A percentile compares a stretch with the other conserved stretches of the same genome.
These are phyloP conservation scores for Fusarium incarnatum DNA, from an alignment of 2,329 filamentous ascomycete genomes.

Conservation along the genomic window DNA sequence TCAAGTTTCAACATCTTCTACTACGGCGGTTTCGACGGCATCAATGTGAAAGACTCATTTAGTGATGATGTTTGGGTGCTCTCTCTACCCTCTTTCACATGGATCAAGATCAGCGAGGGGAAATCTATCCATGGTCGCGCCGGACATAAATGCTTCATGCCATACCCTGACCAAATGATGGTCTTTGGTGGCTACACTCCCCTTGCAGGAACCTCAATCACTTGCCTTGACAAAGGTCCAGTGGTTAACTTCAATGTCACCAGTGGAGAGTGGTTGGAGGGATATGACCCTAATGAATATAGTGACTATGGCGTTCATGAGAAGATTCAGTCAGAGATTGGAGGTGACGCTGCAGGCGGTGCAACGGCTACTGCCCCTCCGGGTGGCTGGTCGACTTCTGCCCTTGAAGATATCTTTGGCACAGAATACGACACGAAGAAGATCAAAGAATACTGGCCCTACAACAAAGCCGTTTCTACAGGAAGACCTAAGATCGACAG, in stretches of 20 bases:
- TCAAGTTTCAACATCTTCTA: slow-evolving; percentile 87
- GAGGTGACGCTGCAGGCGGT: slow-evolving; percentile 72
- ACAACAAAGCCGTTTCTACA: slow-evolving; percentile 52
- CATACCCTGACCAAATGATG: slow-evolving; percentile 85
- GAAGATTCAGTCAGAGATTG: slow-evolving; percentile 72
- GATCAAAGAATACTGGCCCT: slow-evolving; percentile 71
- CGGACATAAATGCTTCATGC: slow-evolving; percentile 80
- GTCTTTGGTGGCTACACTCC: slow-evolving; percentile 75
- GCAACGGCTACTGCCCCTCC: slow-evolving; percentile 77
- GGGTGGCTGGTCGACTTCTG: slow-evolving; percentile 63
- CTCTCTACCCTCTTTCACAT: slow-evolving; percentile 82
- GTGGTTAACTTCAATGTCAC: slow-evolving; percentile 80
- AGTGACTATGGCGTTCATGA: slow-evolving; percentile 77
- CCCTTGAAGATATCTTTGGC: slow-evolving; percentile 66
- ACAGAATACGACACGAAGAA: slow-evolving; percentile 66
- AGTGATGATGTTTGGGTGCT: slow-evolving; percentile 83
- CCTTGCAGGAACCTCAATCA: slow-evolving; percentile 36
- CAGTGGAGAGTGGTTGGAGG: slow-evolving; percentile 73
- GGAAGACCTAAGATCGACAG: slow-evolving; percentile 33
- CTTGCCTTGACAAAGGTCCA: slow-evolving; percentile 64
- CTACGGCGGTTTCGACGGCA: slow-evolving; percentile 78
- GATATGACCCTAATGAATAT: slow-evolving; percentile 74
- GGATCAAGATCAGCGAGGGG: slow-evolving; percentile 68
- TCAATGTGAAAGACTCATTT: slow-evolving; percentile 54
- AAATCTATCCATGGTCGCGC: slow-evolving; percentile 68